Percentiles rank a stretch among this genome's conserved stretches.
Evolutionary conservation across 2,329 filamentous ascomycete species (phyloP).

Genomic region (Colletotrichum theobromicola): DNA sequence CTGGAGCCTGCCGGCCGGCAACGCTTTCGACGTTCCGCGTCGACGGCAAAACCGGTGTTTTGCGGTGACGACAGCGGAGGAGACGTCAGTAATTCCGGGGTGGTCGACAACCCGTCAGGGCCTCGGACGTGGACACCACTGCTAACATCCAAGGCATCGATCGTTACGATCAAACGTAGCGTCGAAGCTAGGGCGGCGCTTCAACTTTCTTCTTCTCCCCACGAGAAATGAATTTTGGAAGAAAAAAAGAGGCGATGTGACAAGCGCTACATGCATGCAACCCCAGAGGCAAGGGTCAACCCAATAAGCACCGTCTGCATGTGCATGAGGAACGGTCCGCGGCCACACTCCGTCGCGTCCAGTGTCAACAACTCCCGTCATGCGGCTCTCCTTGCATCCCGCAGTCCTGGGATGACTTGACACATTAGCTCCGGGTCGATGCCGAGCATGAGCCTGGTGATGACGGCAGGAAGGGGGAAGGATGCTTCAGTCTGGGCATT

Average conservation of each 20-base stretch:
- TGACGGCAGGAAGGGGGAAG: background rate
- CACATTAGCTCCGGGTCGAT: background rate
- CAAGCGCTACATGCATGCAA: background rate
- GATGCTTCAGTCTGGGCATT: background rate
- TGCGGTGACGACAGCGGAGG: background rate
- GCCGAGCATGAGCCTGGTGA: background rate
- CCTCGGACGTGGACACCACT: background rate
- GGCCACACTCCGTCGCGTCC: slow-evolving; percentile 8
- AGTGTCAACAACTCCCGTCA: background rate
- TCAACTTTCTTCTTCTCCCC: background rate
- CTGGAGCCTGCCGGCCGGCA: background rate
- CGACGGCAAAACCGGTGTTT: background rate
- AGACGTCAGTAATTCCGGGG: background rate
- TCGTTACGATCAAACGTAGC: background rate
- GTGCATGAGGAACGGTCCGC: slow-evolving; percentile 18
- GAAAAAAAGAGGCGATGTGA: background rate
- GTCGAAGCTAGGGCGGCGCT: background rate
- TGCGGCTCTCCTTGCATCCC: background rate
- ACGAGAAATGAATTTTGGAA: background rate
- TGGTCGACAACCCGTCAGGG: background rate
- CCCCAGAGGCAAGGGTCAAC: slow-evolving; percentile 6
- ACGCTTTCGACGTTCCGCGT: background rate
- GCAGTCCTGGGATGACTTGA: background rate
- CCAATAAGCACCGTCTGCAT: slow-evolving; percentile 14
- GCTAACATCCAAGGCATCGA: background rate